Base-by-base conservation (phyloP, 352 stramenopile genomes). In the Pythium inflatum region DNA sequence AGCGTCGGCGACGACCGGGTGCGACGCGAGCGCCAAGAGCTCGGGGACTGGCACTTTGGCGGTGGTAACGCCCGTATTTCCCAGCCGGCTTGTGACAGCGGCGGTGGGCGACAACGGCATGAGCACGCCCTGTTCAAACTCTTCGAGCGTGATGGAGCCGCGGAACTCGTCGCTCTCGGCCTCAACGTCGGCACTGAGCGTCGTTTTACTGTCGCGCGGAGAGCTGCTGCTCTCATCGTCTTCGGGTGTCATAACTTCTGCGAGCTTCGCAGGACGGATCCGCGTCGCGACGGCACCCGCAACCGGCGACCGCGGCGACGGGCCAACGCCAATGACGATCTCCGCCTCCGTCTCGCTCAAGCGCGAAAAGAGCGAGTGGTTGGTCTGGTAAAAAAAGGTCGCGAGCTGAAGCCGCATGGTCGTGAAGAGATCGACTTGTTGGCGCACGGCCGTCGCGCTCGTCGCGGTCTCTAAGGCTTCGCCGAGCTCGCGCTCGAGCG, bases 321-420 rank as follows among this genome's bases (percentile, higher is more conserved):
- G 64, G 4, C 65, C 64, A 7, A 77, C 62, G 27, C 66, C 71
- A 6, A 75, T 69, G n/a, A 92, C 73, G 50, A 89, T 81, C 74
- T 93, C 83, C 2, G 71, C 70, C 57, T 91, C 83, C 2, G 68
- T 75, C 38, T 72, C 51, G 13, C 76, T 87, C 7, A 94, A 68
- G 18, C 81, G 78, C 9, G 66, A 76, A 11, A 85, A 69, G 12
- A 92, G 58, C 3, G 76, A 77, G 66, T 90, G 68, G 59, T 88
- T 87, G 9, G 81, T 76, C 56, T 91, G 80, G 41, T 74, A 83
- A 65, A 93, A 94, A 72, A 94, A 93, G 25, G 86, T 87, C 31
- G 85, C 78, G 12, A 87, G 77, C 72, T 93, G 87, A 30, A 94
- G 68, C 4, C 84, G 76, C 85, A 86, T 90, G 14, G 81, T 78